Evolutionary conservation across 1,284 basidiomycete species (phyloP).

Genomic region (Leccinum subrobustum): DNA sequence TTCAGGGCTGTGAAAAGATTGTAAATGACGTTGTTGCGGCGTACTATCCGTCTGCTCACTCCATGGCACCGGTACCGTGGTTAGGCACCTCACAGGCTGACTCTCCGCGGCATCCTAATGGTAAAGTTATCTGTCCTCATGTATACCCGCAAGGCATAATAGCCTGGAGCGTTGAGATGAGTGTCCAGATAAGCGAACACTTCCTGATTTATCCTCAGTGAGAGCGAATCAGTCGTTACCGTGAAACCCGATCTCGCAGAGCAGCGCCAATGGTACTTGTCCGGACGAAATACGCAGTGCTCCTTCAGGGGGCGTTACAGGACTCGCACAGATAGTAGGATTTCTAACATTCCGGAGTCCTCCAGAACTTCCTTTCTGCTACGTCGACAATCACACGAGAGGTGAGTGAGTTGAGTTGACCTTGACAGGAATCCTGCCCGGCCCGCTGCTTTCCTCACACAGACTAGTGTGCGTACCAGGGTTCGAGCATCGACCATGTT

Average conservation of each 20-base stretch:
- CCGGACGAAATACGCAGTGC: slow-evolving; percentile 1
- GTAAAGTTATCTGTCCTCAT: slow-evolving; percentile 12
- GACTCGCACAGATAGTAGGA: background rate
- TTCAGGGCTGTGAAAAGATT: slow-evolving; percentile 26
- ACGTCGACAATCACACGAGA: slow-evolving; percentile 1
- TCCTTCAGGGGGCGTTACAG: slow-evolving; percentile 1
- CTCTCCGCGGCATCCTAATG: slow-evolving; percentile 19
- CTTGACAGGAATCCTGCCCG: background rate
- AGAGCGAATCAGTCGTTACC: background rate
- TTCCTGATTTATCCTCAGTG: background rate
- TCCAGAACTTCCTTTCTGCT: slow-evolving; percentile 4
- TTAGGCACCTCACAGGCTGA: slow-evolving; percentile 14
- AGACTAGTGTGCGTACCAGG: slow-evolving; percentile 1
- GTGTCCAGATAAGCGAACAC: slow-evolving; percentile 8
- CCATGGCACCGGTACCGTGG: slow-evolving; percentile 26
- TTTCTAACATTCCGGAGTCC: background rate
- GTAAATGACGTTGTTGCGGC: slow-evolving; percentile 14
- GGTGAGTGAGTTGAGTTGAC: background rate
- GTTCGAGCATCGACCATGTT: slow-evolving; percentile 5
- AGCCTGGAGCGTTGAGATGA: slow-evolving; percentile 1
- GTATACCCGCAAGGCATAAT: slow-evolving; percentile 5
- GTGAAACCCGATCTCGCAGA: background rate
- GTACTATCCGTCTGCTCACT: slow-evolving; percentile 20
- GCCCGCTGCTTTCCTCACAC: background rate
- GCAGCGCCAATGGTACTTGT: background rate